phyloP scores from a whole-genome alignment of 1,284 basidiomycete genomes.

The Stygiomarasmius scandens region DNA sequence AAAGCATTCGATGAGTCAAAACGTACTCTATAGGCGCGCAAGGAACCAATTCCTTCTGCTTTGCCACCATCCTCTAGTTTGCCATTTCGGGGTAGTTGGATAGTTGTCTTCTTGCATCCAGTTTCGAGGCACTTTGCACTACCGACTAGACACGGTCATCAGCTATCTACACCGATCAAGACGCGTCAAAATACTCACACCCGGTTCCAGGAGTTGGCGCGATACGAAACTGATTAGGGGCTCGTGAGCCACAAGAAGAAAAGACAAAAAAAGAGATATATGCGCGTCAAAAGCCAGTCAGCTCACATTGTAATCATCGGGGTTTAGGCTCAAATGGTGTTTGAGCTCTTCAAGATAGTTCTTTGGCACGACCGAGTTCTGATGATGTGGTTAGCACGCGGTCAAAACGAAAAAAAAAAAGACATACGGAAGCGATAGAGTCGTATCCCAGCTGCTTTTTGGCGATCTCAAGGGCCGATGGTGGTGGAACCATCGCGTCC shows the following conservation, averaged over 20 bases:
- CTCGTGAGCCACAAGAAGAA: conserved; percentile 11
- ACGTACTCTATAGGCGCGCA: conserved; percentile 48
- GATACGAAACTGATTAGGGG: conserved; percentile 37
- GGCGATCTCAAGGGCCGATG: background rate
- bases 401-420: no score
- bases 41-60: conserved; percentile 44
- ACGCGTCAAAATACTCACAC: conserved; percentile 37
- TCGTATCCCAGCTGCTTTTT: background rate
- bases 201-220: conserved; percentile 38
- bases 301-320: conserved; percentile 41
- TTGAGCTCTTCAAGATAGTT: conserved; percentile 41
- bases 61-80: conserved; percentile 40
- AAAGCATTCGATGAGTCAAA: background rate
- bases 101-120: conserved; percentile 36
- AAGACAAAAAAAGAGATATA: conserved; percentile 5
- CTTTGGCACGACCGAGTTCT: conserved; percentile 26
- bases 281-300: background rate
- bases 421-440: background rate
- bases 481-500: background rate
- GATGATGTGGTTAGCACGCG: no score
- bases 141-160: conserved; percentile 37
- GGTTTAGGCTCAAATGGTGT: conserved; percentile 35
- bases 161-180: conserved; percentile 9
- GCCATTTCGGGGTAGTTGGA: conserved; percentile 34
- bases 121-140: conserved; percentile 44